These are phyloP conservation scores for Hypoxylon lienhwacheense DNA, from an alignment of 495 filamentous ascomycete genomes.

Conservation along the genomic window DNA sequence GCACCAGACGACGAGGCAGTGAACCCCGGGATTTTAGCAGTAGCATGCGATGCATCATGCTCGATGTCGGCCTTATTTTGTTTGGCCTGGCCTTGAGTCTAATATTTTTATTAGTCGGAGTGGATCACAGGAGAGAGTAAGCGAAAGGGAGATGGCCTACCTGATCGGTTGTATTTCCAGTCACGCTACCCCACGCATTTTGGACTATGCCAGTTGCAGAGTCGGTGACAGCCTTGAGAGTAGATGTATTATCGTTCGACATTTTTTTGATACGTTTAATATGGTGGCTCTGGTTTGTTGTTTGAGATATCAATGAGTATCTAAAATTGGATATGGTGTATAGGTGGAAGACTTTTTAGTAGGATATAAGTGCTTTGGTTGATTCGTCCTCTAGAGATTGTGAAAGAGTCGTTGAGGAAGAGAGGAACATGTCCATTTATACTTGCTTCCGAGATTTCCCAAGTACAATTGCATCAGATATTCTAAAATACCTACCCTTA, in stretches of 20 bases:
- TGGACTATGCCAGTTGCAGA: constrained; percentile 73
- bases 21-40: constrained; percentile 68
- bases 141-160: constrained; percentile 43
- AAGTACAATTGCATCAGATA: too few species aligned
- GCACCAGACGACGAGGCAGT: constrained; percentile 70
- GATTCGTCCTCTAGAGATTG: background rate
- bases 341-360: too few species aligned
- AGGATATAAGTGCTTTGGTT: too few species aligned
- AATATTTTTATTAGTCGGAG: constrained; percentile 14
- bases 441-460: background rate
- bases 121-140: background rate
- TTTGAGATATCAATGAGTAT: background rate
- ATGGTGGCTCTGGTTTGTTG: background rate
- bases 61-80: constrained; percentile 63
- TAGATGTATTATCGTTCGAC: constrained; percentile 74
- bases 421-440: constrained; percentile 1
- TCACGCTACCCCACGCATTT: constrained; percentile 68
- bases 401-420: background rate
- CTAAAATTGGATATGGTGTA: background rate
- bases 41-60: constrained; percentile 69
- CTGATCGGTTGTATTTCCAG: constrained; percentile 72
- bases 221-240: constrained; percentile 80
- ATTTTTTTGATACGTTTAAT: constrained; percentile 46
- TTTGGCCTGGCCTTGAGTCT: constrained; percentile 58
- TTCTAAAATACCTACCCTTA: too few species aligned